Evolutionary conservation across 2,329 filamentous ascomycete species (phyloP).

Genomic region (Aureobasidium lini): DNA sequence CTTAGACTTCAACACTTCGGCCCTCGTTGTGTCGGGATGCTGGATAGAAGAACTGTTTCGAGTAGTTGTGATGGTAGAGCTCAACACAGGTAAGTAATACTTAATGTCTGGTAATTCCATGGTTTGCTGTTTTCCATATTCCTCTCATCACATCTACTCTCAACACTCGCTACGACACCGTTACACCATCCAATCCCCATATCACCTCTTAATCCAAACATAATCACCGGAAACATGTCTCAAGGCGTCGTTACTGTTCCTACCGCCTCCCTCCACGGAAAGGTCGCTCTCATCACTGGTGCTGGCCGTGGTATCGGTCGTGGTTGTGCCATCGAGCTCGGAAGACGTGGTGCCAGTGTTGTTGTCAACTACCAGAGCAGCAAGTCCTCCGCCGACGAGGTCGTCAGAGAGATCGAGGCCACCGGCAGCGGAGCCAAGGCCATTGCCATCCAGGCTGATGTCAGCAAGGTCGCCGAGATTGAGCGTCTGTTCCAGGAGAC

Average conservation of each 20-base stretch:
- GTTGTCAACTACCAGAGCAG: conserved; percentile 59
- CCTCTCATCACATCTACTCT: neutral
- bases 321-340: conserved; percentile 61
- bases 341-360: conserved; percentile 55
- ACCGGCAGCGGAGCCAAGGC: conserved; percentile 44
- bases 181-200: neutral
- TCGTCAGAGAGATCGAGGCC: conserved; percentile 38
- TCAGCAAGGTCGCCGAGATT: conserved; percentile 48
- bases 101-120: neutral
- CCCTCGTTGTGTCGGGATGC: conserved; percentile 1
- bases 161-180: conserved; percentile 2
- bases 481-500: conserved; percentile 46
- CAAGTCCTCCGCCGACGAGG: conserved; percentile 42
- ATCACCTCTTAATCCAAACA: neutral
- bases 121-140: neutral
- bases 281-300: conserved; percentile 56
- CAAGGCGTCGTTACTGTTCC: conserved; percentile 31
- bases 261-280: conserved; percentile 43
- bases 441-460: conserved; percentile 54
- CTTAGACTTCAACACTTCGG: conserved; percentile 9
- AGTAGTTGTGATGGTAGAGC: neutral
- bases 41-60: conserved; percentile 4
- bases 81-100: neutral
- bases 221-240: conserved; percentile 11
- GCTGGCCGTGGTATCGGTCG: conserved; percentile 59